Conservation (phyloP, 2,329 filamentous ascomycete species). For the Niveomyces coronatus region DNA sequence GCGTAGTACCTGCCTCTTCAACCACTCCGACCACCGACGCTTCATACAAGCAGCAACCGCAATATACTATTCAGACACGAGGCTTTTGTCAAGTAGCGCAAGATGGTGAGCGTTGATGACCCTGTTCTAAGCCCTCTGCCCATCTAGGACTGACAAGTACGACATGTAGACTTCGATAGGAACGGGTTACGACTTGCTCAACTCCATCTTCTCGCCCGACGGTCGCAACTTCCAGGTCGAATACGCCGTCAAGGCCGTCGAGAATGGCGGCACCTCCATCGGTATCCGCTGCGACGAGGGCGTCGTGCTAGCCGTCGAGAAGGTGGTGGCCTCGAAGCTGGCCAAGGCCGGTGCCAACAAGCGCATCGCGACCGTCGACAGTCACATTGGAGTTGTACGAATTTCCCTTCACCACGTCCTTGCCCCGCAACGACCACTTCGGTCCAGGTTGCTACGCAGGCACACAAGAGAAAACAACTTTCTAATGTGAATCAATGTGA, state of each 20-base stretch:
- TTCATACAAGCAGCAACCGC: too few species aligned
- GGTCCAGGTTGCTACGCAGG: too few species aligned
- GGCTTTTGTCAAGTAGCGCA: background rate
- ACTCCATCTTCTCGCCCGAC: slow-evolving; percentile 99
- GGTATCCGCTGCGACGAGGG: slow-evolving; percentile 97
- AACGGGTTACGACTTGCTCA: slow-evolving; percentile 97
- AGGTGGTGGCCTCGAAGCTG: slow-evolving; percentile 90
- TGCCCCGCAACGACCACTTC: too few species aligned
- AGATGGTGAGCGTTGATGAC: slow-evolving; percentile 5
- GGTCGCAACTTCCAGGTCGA: slow-evolving; percentile 99
- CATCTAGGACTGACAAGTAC: background rate
- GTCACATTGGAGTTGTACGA: slow-evolving; percentile 83
- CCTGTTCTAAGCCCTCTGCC: background rate
- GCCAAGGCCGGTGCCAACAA: slow-evolving; percentile 94
- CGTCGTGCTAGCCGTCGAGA: slow-evolving; percentile 91
- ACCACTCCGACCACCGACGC: too few species aligned
- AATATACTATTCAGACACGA: too few species aligned
- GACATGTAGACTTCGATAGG: slow-evolving; percentile 97
- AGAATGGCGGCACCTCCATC: slow-evolving; percentile 93
- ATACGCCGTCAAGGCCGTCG: slow-evolving; percentile 97
- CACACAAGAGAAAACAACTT: too few species aligned
- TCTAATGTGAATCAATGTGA: background rate
- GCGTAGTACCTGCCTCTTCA: too few species aligned
- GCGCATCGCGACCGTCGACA: slow-evolving; percentile 89
- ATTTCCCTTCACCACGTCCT: background rate